Conservation (phyloP, 2,329 filamentous ascomycete species). For the Botrytis byssoidea region DNA sequence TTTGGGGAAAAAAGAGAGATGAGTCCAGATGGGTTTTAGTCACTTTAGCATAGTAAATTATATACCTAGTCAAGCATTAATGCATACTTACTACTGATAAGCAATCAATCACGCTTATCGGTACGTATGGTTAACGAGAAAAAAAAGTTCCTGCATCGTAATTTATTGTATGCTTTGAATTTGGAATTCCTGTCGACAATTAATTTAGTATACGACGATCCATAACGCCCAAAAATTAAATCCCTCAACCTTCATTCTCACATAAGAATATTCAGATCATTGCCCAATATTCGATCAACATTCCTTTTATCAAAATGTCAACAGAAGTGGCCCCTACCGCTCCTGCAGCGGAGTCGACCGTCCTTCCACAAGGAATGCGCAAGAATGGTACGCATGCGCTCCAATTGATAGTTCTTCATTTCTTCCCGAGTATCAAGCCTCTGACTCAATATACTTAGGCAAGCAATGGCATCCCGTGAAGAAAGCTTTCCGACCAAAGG, state of each 20-base stretch:
- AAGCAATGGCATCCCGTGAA: conserved; percentile 91
- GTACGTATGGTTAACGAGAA: background rate
- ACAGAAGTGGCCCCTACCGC: conserved; percentile 26
- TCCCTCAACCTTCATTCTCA: background rate
- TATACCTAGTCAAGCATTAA: background rate
- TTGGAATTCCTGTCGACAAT: background rate
- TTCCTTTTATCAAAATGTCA: conserved; percentile 29
- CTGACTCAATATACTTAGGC: conserved; percentile 51
- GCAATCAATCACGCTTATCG: conserved; percentile 1
- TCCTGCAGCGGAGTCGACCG: conserved; percentile 9
- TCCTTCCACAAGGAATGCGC: conserved; percentile 59
- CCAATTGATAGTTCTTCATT: background rate
- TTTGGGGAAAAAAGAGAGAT: background rate
- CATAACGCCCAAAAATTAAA: background rate
- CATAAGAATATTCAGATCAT: background rate
- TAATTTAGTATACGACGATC: background rate
- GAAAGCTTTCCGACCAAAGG: conserved; percentile 78
- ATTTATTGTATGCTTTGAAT: background rate
- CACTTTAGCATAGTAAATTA: background rate
- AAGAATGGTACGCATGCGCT: conserved; percentile 65
- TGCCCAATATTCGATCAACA: background rate
- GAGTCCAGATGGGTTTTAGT: background rate
- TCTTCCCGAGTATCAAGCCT: background rate
- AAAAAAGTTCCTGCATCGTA: conserved; percentile 14
- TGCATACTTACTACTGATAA: background rate